phyloP scores from a whole-genome alignment of 305 asterid genomes.

The Fraxinus paxiana region DNA sequence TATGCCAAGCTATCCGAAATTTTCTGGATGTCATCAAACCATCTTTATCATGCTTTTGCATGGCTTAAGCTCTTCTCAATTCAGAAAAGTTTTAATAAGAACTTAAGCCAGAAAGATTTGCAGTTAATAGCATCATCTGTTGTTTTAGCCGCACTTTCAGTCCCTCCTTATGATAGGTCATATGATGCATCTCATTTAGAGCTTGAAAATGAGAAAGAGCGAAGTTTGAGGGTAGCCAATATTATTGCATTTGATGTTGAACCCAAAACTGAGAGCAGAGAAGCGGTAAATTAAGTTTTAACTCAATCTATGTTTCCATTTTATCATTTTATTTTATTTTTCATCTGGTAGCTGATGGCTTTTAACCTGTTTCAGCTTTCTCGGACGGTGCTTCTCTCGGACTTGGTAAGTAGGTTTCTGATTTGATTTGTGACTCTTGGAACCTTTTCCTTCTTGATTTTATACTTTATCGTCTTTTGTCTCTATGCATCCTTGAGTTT shows the following conservation, averaged over 20 bases:
- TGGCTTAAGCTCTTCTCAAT: conserved; percentile 94
- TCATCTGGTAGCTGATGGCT: conserved; percentile 19
- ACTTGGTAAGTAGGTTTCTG: conserved; percentile 54
- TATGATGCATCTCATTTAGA: conserved; percentile 79
- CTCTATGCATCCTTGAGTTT: conserved; percentile 9
- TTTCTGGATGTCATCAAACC: conserved; percentile 86
- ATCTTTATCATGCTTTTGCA: conserved; percentile 93
- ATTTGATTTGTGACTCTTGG: background rate
- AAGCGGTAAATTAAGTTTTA: conserved; percentile 51
- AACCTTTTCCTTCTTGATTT: background rate
- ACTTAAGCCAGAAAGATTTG: conserved; percentile 86
- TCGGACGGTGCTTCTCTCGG: conserved; percentile 66
- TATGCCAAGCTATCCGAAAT: conserved; percentile 89
- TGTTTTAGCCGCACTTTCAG: conserved; percentile 85
- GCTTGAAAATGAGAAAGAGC: conserved; percentile 80
- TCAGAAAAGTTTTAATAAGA: conserved; percentile 81
- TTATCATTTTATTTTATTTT: background rate
- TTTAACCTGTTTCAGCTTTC: conserved; percentile 63
- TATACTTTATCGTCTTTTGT: background rate
- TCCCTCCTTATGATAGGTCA: conserved; percentile 71
- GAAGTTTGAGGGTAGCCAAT: conserved; percentile 60
- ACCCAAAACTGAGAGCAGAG: conserved; percentile 67
- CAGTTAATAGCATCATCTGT: conserved; percentile 90
- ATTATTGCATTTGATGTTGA: conserved; percentile 74
- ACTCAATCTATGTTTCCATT: conserved; percentile 10